Percentiles rank a stretch among this genome's conserved stretches.
phyloP scores from a whole-genome alignment of 306 rosid genomes.

The Prinsepia uniflora region DNA sequence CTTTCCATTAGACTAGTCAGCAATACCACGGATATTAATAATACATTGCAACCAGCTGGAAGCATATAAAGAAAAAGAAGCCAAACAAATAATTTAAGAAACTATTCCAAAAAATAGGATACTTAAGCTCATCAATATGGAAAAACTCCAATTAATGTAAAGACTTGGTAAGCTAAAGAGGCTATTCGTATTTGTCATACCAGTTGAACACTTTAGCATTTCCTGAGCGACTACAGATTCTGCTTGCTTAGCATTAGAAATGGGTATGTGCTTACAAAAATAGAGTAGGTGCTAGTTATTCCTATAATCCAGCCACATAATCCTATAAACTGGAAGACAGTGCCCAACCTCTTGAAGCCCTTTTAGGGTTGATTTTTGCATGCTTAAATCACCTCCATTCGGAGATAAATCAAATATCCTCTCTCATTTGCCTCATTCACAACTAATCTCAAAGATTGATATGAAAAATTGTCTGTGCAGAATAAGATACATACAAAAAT shows the following conservation, averaged over 20 bases:
- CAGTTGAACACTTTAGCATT: slow-evolving; percentile 68
- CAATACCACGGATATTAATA: slow-evolving; percentile 53
- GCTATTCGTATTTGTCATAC: slow-evolving; percentile 70
- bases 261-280: slow-evolving; percentile 44
- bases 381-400: slow-evolving; percentile 61
- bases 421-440: slow-evolving; percentile 83
- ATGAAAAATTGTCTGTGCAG: slow-evolving; percentile 52
- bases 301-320: not conserved
- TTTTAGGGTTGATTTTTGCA: slow-evolving; percentile 70
- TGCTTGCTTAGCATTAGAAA: slow-evolving; percentile 55
- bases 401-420: slow-evolving; percentile 66
- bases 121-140: not conserved
- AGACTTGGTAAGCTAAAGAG: not conserved
- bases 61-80: slow-evolving; percentile 14
- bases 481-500: not conserved
- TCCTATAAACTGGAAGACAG: slow-evolving; percentile 2
- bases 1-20: slow-evolving; percentile 37
- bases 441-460: slow-evolving; percentile 74
- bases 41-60: slow-evolving; percentile 87
- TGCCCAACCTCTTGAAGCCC: slow-evolving; percentile 76
- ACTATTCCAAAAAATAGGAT: not conserved
- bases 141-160: not conserved
- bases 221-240: slow-evolving; percentile 69
- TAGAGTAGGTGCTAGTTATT: not conserved
- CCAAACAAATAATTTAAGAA: not conserved